Evolutionary conservation across 2,329 filamentous ascomycete genomes (phyloP).

Genomic region (Talaromyces verruculosus): DNA sequence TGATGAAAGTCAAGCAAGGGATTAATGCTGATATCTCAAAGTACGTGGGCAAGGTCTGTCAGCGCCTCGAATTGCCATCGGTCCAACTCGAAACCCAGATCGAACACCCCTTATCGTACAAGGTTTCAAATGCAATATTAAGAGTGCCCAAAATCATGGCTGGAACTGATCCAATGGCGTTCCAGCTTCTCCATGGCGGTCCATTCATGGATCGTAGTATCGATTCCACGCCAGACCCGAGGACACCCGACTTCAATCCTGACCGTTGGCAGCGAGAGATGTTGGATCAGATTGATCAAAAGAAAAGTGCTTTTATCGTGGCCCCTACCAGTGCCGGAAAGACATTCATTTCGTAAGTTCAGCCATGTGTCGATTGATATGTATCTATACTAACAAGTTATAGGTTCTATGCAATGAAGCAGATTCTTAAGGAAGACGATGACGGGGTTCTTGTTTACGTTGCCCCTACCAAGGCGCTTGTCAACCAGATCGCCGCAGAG

Average conservation of each 20-base stretch:
- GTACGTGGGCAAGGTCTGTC: neutral
- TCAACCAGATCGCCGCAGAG: slow-evolving; percentile 81
- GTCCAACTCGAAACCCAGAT: neutral
- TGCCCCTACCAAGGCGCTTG: slow-evolving; percentile 76
- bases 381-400: neutral
- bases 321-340: slow-evolving; percentile 78
- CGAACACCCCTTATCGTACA: neutral
- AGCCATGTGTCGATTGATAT: neutral
- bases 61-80: neutral
- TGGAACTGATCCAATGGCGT: slow-evolving; percentile 48
- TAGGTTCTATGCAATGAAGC: slow-evolving; percentile 76
- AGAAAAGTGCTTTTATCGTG: slow-evolving; percentile 69
- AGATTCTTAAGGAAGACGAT: slow-evolving; percentile 66
- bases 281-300: slow-evolving; percentile 69
- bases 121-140: neutral
- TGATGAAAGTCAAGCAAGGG: slow-evolving; percentile 4
- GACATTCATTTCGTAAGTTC: slow-evolving; percentile 66
- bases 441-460: slow-evolving; percentile 75
- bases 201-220: slow-evolving; percentile 75
- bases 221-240: slow-evolving; percentile 64
- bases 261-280: slow-evolving; percentile 76
- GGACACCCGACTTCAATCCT: slow-evolving; percentile 66
- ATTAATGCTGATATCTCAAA: slow-evolving; percentile 1
- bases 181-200: slow-evolving; percentile 68
- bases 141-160: neutral